Evolutionary conservation across 2,329 filamentous ascomycete species (phyloP), one percentile per base, ranked within the genome.

Genomic region (Aspergillus neotritici): DNA sequence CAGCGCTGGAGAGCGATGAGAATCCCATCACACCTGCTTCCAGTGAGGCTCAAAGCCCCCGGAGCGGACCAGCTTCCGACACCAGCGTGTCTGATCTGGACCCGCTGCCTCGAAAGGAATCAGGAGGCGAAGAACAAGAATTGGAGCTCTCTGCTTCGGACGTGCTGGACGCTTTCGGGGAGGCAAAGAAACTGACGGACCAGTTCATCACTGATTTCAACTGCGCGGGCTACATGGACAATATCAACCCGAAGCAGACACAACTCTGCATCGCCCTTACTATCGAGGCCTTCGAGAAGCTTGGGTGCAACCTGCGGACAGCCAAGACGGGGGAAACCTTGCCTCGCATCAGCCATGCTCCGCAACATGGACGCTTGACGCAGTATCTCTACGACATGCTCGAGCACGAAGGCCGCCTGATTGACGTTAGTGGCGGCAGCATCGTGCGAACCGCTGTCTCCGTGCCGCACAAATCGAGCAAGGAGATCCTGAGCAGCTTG

Each of bases 241-340:
- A 41, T 2, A 49, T 65, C 5, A 41, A 55, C 15, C 61, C 58
- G 0, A 44, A 40, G 13, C 45, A 51, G 25, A 57, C 49, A 4
- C 36, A 51, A 30, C 39, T 59, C 3, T 55, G 49, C n/a, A 33
- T 53, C 10, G 53, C 48, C 4, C 42, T 49, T 17, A 44, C 44
- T 7, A n/a, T 65, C 2, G 63, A 69, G 25, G 60, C 62, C 1
- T 64, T 67, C 28, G 56, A 63, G 14, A 25, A 65, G 44, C 52
- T 68, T 0, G 65, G 64, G 1, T 57, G 48, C 15, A n/a, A 15
- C 3, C 31, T 60, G 10, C 37, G 50, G 1, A 40, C 44, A 1
- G 55, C 58, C 4, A 29, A 31, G 3, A 21, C 59, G 1, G 61
- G 64, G 5, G 41, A 51, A 15, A 17, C 5, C 5, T 31, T 51